Percentiles rank a stretch among this genome's conserved stretches.
These are phyloP conservation scores for Udeniomyces megalosporus DNA, from an alignment of 768 basidiomycete species.

Conservation along the genomic window DNA sequence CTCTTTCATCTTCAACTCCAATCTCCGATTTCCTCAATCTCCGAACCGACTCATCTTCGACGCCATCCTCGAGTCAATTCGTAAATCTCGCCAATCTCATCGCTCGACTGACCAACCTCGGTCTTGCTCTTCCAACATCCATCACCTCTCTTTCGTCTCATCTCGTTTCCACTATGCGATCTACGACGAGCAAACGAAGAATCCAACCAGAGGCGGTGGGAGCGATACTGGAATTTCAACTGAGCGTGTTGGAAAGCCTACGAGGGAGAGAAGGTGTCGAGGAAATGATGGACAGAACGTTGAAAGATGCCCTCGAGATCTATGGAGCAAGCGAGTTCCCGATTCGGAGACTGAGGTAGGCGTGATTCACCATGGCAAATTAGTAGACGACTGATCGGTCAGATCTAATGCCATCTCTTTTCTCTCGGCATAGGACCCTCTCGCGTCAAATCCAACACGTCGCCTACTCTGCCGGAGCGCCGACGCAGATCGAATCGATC, in stretches of 20 bases:
- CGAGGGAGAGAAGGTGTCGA: conserved; percentile 31
- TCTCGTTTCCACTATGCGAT: no score
- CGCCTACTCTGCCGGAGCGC: no score
- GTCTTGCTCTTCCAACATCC: conserved; percentile 17
- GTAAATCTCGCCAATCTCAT: not conserved
- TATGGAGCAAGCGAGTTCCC: conserved; percentile 40
- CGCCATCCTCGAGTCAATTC: not conserved
- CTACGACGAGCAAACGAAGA: not conserved
- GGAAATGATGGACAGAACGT: conserved; percentile 32
- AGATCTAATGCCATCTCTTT: no score
- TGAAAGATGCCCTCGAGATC: conserved; percentile 38
- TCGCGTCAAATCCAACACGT: no score
- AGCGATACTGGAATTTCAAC: conserved; percentile 23
- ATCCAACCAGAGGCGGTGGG: conserved; percentile 13
- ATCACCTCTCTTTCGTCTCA: not conserved
- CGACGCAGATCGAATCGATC: no score
- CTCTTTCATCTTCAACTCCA: not conserved
- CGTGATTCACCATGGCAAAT: no score
- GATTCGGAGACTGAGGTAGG: conserved; percentile 36
- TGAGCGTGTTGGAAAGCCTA: conserved; percentile 15
- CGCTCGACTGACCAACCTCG: conserved; percentile 16
- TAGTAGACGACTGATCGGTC: no score
- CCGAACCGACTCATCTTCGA: no score
- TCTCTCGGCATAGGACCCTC: no score
- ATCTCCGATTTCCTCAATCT: not conserved